Evolutionary conservation across 345 rosid genomes (phyloP).

Genomic region (Camelina laxa): DNA sequence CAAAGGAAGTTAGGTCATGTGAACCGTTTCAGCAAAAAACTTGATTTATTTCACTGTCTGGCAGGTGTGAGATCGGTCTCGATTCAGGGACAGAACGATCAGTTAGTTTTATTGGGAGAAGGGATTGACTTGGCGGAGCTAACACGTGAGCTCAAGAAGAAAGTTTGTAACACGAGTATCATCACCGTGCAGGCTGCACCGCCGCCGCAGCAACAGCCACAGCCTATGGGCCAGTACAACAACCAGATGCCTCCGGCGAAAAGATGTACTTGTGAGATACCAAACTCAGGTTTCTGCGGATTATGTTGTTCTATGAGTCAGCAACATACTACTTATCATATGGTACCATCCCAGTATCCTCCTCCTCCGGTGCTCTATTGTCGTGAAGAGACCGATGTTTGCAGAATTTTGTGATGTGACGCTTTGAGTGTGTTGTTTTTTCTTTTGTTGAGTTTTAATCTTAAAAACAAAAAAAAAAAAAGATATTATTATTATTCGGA

Average conservation of each 20-base stretch:
- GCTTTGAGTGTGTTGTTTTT: neutral
- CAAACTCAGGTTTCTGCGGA: slow-evolving; percentile 32
- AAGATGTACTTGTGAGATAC: slow-evolving; percentile 40
- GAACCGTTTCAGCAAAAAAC: neutral
- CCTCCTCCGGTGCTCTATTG: slow-evolving; percentile 10
- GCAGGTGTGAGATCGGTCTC: slow-evolving; percentile 42
- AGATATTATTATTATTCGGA: neutral
- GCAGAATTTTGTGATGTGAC: slow-evolving; percentile 33
- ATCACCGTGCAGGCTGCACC: slow-evolving; percentile 40
- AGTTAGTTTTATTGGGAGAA: slow-evolving; percentile 38
- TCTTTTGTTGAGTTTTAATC: slow-evolving; percentile 7
- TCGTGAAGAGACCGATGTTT: slow-evolving; percentile 19
- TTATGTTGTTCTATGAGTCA: slow-evolving; percentile 30
- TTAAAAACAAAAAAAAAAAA: neutral
- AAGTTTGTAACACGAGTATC: slow-evolving; percentile 34
- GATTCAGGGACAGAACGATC: slow-evolving; percentile 42
- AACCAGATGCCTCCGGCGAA: slow-evolving; percentile 31
- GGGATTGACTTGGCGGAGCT: slow-evolving; percentile 40
- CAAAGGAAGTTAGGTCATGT: slow-evolving; percentile 23
- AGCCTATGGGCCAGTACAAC: slow-evolving; percentile 8
- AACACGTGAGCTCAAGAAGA: slow-evolving; percentile 34
- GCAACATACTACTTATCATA: neutral
- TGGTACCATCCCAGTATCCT: neutral
- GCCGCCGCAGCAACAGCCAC: neutral
- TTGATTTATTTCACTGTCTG: neutral